phyloP scores from a whole-genome alignment of 208 protist species.

The Tetramitus jugosus region DNA sequence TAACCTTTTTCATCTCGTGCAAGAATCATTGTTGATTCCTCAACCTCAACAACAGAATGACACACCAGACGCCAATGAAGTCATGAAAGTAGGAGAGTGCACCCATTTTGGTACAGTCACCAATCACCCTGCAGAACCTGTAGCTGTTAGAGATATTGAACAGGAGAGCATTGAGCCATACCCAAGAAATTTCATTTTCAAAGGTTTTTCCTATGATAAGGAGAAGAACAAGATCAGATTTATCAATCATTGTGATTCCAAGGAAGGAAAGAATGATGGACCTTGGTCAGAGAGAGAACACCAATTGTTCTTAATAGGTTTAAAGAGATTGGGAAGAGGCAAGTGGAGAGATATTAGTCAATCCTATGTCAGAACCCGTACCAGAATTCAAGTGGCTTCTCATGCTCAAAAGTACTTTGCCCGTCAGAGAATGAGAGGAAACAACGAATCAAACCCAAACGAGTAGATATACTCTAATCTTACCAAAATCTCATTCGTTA shows the following conservation, averaged over 20 bases:
- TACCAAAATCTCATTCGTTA: too few relatives aligned
- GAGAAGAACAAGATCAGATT: neutral
- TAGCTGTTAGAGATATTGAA: too few relatives aligned
- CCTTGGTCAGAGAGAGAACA: conserved; percentile 11
- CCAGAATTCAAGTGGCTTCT: conserved; percentile 18
- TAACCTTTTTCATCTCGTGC: too few relatives aligned
- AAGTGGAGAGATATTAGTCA: conserved; percentile 12
- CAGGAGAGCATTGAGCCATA: too few relatives aligned
- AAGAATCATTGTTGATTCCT: too few relatives aligned
- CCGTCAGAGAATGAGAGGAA: neutral
- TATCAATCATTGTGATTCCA: neutral
- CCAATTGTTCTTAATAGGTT: neutral
- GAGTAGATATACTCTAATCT: too few relatives aligned
- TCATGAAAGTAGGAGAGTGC: too few relatives aligned
- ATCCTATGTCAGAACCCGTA: neutral
- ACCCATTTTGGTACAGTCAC: too few relatives aligned
- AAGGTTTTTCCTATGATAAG: neutral
- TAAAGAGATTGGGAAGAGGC: neutral
- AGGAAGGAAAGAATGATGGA: neutral
- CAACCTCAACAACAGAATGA: too few relatives aligned
- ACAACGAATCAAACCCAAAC: too few relatives aligned
- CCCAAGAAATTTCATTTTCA: conserved; percentile 15
- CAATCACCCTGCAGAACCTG: too few relatives aligned
- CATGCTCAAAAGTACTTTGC: conserved; percentile 15
- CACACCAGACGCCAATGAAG: too few relatives aligned